Evolutionary conservation across 192 early-diverging fungal species (phyloP), one percentile per base, ranked within the genome.

Genomic region (Coemansia sp.): DNA sequence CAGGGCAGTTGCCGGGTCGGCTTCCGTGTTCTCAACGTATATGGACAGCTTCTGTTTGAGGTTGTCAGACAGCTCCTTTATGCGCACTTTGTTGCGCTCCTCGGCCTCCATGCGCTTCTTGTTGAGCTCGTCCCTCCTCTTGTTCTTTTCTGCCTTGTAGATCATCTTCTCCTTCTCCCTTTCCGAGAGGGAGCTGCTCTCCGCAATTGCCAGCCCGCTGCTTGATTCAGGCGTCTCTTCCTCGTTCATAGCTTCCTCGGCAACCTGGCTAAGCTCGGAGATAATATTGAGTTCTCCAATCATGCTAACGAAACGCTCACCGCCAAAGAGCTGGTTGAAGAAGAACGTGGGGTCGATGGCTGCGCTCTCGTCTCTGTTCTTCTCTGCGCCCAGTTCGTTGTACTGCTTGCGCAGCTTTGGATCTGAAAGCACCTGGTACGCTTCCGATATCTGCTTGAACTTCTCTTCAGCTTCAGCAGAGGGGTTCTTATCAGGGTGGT

Each of bases 251-350:
- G 83, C 83, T 43, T 88, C 86, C 35, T 88, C 84, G 61, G 84
- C 83, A 65, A 92, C 92, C 48, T 93, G 90, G 54, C 87, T 87
- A 79, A 99, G 94, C 64, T 98, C 95, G 53, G 88, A 83, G 35
- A 93, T 95, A 66, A 99, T 95, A 19, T 92, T 95, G 58, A 99
- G 93, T 70, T 98, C 97, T 34, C 97, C 97, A 79, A 99, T 96
- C 74, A 98, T 90, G 75, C 93, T 90, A n/a, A 91, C 86, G 84
- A 99, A 99, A 53, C 92, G 89, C 70, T 98, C 97, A 36, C 95
- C 95, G 58, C 97, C 97, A 85, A 99, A 99, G 54, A 93, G 90
- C 83, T 94, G 89, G 67, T 85, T 91, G 79, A 99, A 99, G 84
- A 99, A 98, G 59, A 92, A 91, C 52, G 91, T 87, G 17, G 97